Conservation (phyloP, 106 monocot species). For the Triglochin maritima region DNA sequence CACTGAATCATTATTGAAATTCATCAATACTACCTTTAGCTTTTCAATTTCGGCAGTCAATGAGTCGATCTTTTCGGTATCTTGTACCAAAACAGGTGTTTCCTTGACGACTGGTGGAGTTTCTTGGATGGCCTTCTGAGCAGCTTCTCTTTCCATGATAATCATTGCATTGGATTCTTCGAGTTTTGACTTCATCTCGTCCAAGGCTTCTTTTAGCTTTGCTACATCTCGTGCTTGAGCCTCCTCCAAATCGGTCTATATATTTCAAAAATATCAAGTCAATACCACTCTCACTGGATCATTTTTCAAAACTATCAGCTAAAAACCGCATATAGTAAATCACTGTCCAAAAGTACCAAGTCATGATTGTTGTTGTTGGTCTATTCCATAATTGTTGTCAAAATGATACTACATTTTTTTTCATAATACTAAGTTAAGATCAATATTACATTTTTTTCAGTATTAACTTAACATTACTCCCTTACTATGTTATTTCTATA, state of each 20-base stretch:
- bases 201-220: slow-evolving; percentile 56
- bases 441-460: not conserved
- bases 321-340: no score
- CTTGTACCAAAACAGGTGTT: slow-evolving; percentile 59
- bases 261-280: slow-evolving; percentile 4
- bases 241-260: slow-evolving; percentile 68
- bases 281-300: not conserved
- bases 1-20: not conserved
- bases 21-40: slow-evolving; percentile 43
- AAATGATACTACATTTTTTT: not conserved
- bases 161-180: slow-evolving; percentile 51
- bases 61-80: slow-evolving; percentile 61
- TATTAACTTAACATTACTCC: no score
- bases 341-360: no score
- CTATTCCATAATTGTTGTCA: no score
- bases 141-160: slow-evolving; percentile 64
- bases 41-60: slow-evolving; percentile 70
- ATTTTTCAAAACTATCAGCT: no score
- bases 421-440: not conserved
- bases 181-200: slow-evolving; percentile 52
- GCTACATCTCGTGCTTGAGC: slow-evolving; percentile 53
- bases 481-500: no score
- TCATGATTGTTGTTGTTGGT: no score
- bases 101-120: slow-evolving; percentile 72
- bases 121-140: slow-evolving; percentile 71